Evolutionary conservation across 768 basidiomycete species (phyloP).

Genomic region (Tricholoma hemisulphureum): DNA sequence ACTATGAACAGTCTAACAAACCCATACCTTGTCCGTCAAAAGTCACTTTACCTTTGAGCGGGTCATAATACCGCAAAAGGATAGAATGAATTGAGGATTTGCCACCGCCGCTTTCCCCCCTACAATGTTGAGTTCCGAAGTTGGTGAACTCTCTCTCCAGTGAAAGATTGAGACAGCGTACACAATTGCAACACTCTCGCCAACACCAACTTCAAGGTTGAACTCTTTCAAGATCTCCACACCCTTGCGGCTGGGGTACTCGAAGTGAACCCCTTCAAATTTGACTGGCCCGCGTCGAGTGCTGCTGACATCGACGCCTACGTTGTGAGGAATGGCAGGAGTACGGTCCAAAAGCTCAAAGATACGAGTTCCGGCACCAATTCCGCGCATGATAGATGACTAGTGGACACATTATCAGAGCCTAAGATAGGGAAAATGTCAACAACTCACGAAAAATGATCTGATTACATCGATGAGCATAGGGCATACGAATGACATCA

Average conservation of each 20-base stretch:
- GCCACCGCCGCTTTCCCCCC: slow-evolving; percentile 90
- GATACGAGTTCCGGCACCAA: slow-evolving; percentile 91
- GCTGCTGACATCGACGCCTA: slow-evolving; percentile 56
- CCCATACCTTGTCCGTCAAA: slow-evolving; percentile 79
- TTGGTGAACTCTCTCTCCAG: slow-evolving; percentile 4
- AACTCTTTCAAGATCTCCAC: slow-evolving; percentile 82
- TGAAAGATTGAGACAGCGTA: slow-evolving; percentile 40
- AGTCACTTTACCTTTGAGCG: slow-evolving; percentile 75
- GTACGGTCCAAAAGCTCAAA: slow-evolving; percentile 87
- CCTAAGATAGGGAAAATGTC: slow-evolving; percentile 30
- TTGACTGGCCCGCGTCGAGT: slow-evolving; percentile 65
- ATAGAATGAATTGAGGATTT: slow-evolving; percentile 92
- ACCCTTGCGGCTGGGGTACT: slow-evolving; percentile 85
- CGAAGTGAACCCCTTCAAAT: slow-evolving; percentile 83
- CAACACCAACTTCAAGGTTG: slow-evolving; percentile 74
- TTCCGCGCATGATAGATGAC: slow-evolving; percentile 95
- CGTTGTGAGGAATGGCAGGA: slow-evolving; percentile 66
- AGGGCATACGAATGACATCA: neutral
- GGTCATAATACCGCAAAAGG: slow-evolving; percentile 87
- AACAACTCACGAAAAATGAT: slow-evolving; percentile 48
- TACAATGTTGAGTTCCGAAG: slow-evolving; percentile 29
- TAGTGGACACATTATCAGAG: slow-evolving; percentile 25
- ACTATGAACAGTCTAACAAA: neutral
- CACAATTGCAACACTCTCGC: slow-evolving; percentile 91
- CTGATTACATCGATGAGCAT: slow-evolving; percentile 26